Base-by-base conservation (phyloP, 148 eudicot genomes). In the Vaccinium macrocarpon region DNA sequence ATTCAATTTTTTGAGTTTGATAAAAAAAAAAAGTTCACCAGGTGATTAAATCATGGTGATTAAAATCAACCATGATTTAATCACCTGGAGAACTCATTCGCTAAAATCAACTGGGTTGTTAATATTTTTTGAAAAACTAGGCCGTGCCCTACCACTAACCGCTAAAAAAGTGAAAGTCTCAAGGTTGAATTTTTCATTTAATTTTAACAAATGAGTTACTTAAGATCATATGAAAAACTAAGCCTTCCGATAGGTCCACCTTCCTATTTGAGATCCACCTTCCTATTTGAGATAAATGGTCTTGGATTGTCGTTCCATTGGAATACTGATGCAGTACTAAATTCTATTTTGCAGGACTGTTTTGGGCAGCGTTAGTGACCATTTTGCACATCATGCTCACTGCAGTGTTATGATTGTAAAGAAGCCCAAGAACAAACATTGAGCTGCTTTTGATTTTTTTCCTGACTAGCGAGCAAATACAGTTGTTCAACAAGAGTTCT, bases 281-380 rank as follows among this genome's bases (percentile, higher is more conserved):
- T 2, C 38, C 38, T 35, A 35, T 35, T 35, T 35, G 38, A 66
- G 68, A 62, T 62, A 23, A 68, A 68, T 68, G 73, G 73, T 15
- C 27, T 68, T 8, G 14, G 42, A 68, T 68, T 27, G 18, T 27
- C 2, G 25, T 29, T 68, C 73, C 73, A 3, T 68, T 68, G 38
- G 18, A 46, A 19, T 48, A 16, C 78, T 75, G 49, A 18, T 73
- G 49, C 32, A 48, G 46, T 12, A 23, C 18, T 10, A 42, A 79
- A 32, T 49, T 66, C 9, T 75, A 7, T 46, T 32, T 68, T 91
- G 87, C 91, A 94, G 98, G 93, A 95, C 98, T 25, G 93, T 94
- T n/a, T 86, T 94, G 84, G 98, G 98, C 6, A 94, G 98, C 27
- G 98, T 94, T 49, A 94, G 96, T 35, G 98, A 94, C 79, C 93